phyloP scores from a whole-genome alignment of 2,329 filamentous ascomycete species.

The Microdochium bolleyi region DNA sequence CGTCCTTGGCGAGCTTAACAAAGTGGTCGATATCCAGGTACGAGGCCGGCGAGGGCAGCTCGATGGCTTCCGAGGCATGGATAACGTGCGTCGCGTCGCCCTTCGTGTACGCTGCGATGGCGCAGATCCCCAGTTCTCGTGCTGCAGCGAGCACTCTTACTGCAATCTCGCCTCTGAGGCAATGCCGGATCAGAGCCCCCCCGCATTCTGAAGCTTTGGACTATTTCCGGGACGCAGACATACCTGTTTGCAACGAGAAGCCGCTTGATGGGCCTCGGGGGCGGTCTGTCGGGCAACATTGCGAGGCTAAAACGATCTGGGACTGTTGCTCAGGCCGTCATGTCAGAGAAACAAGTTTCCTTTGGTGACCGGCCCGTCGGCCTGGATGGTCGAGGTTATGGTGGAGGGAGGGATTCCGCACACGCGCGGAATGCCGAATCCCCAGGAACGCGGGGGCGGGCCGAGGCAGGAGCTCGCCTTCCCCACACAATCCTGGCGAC shows the following conservation, averaged over 20 bases:
- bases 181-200: slow-evolving; percentile 1
- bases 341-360: too few species aligned
- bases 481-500: not conserved
- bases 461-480: not conserved
- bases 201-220: not conserved
- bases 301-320: not conserved
- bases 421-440: not conserved
- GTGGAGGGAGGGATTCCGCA: slow-evolving; percentile 5
- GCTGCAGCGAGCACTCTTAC: slow-evolving; percentile 50
- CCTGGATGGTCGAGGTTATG: too few species aligned
- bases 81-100: slow-evolving; percentile 47
- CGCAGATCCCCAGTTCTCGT: slow-evolving; percentile 49
- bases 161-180: slow-evolving; percentile 53
- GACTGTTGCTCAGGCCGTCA: too few species aligned
- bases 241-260: slow-evolving; percentile 47
- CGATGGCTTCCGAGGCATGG: slow-evolving; percentile 39
- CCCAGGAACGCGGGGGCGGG: not conserved
- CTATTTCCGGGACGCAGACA: not conserved
- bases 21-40: slow-evolving; percentile 23
- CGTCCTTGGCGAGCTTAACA: slow-evolving; percentile 36
- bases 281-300: not conserved
- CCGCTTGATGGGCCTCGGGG: slow-evolving; percentile 31
- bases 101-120: slow-evolving; percentile 45
- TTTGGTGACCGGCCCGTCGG: not conserved
- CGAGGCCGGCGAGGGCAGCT: slow-evolving; percentile 30